Evolutionary conservation across 176 grass and related monocot species (phyloP), one percentile per base, ranked within the genome.

Genomic region (Aegilops umbellulata): DNA sequence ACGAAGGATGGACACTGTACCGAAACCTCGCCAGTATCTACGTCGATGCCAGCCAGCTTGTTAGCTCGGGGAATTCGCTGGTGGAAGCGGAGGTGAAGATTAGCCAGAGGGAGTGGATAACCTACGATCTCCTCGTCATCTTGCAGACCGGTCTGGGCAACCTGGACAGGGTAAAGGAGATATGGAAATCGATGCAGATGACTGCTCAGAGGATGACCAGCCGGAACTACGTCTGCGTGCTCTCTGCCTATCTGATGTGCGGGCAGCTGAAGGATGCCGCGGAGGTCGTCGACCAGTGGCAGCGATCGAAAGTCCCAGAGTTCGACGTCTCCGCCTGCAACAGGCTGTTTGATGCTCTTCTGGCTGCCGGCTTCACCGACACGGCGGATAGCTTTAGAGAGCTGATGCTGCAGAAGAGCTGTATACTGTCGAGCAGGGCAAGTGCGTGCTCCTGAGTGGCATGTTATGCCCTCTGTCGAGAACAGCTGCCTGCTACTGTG

Each of bases 121-220:
- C 91, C 16, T 95, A 92, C 2, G 90, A 98, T 60, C 90, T 94
- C 70, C 90, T 98, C 14, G 68, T 95, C 65, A 89, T 92, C 15
- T 49, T 98, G 46, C 91, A 94, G 25, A 17, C 82, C 0, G 87
- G 90, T 31, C 87, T 98, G 0, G 96, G 89, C 74, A 94, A 92
- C 57, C 87, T 35, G 4, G 89, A 92, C 17, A 92, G 79, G 63
- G 83, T 95, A 5, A 89, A 86, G 80, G 93, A 94, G 77, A 98
- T 98, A 25, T 94, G 91, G 93, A 95, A 88, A 55, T 95, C 91
- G 30, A 84, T 98, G 96, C 67, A 72, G 13, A 88, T 91, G 90
- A 90, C 86, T 1, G 76, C 88, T 1, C 90, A 88, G 86, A 92
- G 92, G 74, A 94, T 92, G 93, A 94, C 84, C 2, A 83, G 84